Base-by-base conservation (phyloP, 805 yeast species). In the Isabelozyma heimii region DNA sequence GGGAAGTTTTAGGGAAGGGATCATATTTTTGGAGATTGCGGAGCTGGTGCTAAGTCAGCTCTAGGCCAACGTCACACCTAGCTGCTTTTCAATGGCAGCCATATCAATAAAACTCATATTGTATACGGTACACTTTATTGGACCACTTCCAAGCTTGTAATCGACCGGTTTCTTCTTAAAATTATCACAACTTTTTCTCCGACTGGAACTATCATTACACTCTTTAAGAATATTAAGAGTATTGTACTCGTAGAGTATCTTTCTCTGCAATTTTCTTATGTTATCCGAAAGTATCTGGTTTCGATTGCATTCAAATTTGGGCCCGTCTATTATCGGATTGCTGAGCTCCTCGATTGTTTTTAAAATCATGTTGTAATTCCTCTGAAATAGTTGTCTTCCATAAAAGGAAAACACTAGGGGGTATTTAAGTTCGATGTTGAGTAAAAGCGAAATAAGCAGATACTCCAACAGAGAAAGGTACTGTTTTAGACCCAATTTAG, bases 41-140 rank as follows among this genome's bases (percentile, higher is more conserved):
- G n/a, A n/a, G n/a, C n/a, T n/a, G n/a, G n/a, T n/a, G n/a, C n/a
- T n/a, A n/a, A n/a, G n/a, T n/a, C n/a, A n/a, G n/a, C 24, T 20
- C 24, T 20, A 20, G 6, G 6, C 24, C 24, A 20, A 20, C 6
- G 24, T 20, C 24, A 20, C 24, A 5, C 24, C 24, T 20, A 20
- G 24, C 24, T 20, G 24, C 24, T 20, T 20, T 20, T 73, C 91
- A 91, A 87, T 64, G 83, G 87, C 82, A 86, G 87, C 26, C 91
- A 92, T 43, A 82, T 77, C 42, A 17, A 40, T 9, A 16, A 40
- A 15, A 3, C 17, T 40, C 15, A 42, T 10, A 24, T 30, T 8
- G n/a, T 26, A 30, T n/a, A 27, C 20, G 17, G 27, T 27, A 15
- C 20, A 24, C 26, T 42, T 42, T 33, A 42, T 42, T 7, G 37